Percentiles rank a stretch among this genome's conserved stretches.
Evolutionary conservation across 352 stramenopile species (phyloP).

Genomic region (Phytophthora vignae): DNA sequence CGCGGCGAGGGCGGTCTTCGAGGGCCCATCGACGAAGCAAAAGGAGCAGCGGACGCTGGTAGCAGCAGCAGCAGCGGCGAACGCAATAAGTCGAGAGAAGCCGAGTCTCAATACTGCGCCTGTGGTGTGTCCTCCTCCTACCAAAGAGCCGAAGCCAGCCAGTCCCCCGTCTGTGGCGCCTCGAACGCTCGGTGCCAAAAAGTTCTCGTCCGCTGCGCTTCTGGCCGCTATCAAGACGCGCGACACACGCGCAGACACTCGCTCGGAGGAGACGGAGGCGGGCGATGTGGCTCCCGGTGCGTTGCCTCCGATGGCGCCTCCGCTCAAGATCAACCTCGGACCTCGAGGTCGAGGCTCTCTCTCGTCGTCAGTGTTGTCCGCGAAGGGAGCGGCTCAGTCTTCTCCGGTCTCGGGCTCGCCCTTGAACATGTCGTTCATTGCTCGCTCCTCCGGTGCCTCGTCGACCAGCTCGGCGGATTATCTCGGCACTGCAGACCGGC

Average conservation of each 20-base stretch:
- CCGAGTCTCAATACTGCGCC: conserved; percentile 3
- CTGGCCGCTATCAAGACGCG: conserved; percentile 40
- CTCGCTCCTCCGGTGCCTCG: conserved; percentile 37
- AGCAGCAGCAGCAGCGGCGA: not conserved
- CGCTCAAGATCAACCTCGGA: conserved; percentile 34
- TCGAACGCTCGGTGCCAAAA: conserved; percentile 4
- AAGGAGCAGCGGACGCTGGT: not conserved
- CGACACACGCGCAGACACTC: conserved; percentile 26
- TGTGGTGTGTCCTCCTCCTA: conserved; percentile 8
- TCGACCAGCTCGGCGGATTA: conserved; percentile 34
- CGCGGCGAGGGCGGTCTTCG: conserved; percentile 6
- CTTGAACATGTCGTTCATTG: conserved; percentile 22
- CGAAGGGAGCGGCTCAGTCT: conserved; percentile 8
- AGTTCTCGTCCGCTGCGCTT: conserved; percentile 30
- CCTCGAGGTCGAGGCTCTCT: conserved; percentile 24
- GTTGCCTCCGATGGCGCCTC: conserved; percentile 21
- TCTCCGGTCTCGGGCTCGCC: conserved; percentile 22
- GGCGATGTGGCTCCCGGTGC: conserved; percentile 33
- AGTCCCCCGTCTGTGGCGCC: not conserved
- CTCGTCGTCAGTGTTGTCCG: conserved; percentile 14
- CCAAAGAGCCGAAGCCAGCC: not conserved
- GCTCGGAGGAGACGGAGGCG: conserved; percentile 40
- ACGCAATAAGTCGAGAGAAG: not conserved
- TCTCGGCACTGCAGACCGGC: conserved; percentile 33
- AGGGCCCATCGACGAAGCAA: not conserved